Conservation (phyloP, 2,329 filamentous ascomycete genomes). For the Ceratocystis diversiconidia region DNA sequence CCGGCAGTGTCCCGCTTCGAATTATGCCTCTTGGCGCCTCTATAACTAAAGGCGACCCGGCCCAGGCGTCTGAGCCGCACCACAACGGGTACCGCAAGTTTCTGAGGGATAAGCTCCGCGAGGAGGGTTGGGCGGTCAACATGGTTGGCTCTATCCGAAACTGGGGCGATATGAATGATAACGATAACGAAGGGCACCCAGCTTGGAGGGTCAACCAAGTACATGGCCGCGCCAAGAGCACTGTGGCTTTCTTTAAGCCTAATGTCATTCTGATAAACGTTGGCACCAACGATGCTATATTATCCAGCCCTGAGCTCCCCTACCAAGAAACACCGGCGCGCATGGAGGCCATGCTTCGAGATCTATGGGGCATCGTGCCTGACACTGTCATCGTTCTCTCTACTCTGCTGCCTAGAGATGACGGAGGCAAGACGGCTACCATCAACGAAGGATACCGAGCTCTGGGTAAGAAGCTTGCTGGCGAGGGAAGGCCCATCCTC, state of each 20-base stretch:
- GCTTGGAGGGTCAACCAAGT: constrained; percentile 17
- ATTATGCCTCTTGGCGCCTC: constrained; percentile 28
- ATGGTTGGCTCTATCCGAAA: constrained; percentile 30
- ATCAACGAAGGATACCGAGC: constrained; percentile 27
- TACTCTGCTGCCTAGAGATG: constrained; percentile 20
- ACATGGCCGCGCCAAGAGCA: neutral
- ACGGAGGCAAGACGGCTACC: constrained; percentile 22
- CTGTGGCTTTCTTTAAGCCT: constrained; percentile 16
- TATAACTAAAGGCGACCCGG: constrained; percentile 26
- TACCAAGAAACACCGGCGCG: constrained; percentile 10
- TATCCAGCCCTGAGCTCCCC: neutral
- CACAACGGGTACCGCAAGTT: constrained; percentile 28
- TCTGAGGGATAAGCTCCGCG: constrained; percentile 23
- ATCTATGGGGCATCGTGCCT: constrained; percentile 17
- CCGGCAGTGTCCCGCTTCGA: constrained; percentile 17
- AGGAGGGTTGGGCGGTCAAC: constrained; percentile 25
- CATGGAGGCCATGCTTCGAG: constrained; percentile 20
- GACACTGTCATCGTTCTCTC: constrained; percentile 20
- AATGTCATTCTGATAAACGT: constrained; percentile 22
- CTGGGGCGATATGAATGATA: constrained; percentile 27
- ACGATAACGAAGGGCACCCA: constrained; percentile 21
- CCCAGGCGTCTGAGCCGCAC: neutral
- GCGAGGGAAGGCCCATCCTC: constrained; percentile 18
- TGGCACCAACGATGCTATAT: constrained; percentile 22
- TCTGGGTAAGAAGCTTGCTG: constrained; percentile 20